Percentiles rank a stretch among this genome's conserved stretches.
phyloP scores from a whole-genome alignment of 2,329 filamentous ascomycete species.

The Torrubiella hemipterigena region DNA sequence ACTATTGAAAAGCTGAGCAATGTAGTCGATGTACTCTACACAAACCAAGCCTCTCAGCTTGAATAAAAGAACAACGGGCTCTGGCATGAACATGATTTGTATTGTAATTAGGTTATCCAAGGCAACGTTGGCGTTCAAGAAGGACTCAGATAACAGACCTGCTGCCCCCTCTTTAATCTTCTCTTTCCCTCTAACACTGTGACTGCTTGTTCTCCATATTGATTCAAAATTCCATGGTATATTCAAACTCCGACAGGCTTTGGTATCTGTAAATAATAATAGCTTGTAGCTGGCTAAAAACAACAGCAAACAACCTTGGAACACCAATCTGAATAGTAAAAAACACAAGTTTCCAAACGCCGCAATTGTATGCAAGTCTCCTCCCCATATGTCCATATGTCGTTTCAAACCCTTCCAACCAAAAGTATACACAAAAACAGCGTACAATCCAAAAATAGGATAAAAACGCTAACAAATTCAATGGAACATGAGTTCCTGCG shows the following conservation, averaged over 20 bases:
- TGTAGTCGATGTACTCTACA: slow-evolving; percentile 95
- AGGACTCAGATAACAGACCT: slow-evolving; percentile 1
- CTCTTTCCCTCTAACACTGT: not conserved
- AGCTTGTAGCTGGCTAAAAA: not conserved
- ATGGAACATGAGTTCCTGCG: slow-evolving; percentile 18
- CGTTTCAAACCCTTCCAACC: too few relatives aligned
- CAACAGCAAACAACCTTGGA: not conserved
- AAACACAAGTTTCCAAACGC: slow-evolving; percentile 1
- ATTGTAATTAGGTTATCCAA: not conserved
- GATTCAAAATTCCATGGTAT: too few relatives aligned
- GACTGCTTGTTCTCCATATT: not conserved
- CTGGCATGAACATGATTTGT: too few relatives aligned
- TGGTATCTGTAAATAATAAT: slow-evolving; percentile 4
- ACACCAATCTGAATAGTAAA: not conserved
- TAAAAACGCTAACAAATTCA: slow-evolving; percentile 10
- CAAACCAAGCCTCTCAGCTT: slow-evolving; percentile 89
- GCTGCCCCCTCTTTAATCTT: not conserved
- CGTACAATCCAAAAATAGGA: slow-evolving; percentile 5
- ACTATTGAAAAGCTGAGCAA: slow-evolving; percentile 96
- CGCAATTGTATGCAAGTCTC: too few relatives aligned
- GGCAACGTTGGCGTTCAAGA: slow-evolving; percentile 2
- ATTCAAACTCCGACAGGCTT: too few relatives aligned
- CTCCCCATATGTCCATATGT: too few relatives aligned
- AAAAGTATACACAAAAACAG: slow-evolving; percentile 6
- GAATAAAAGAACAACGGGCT: slow-evolving; percentile 52